Percentiles rank a stretch among this genome's conserved stretches.
Conservation (phyloP, 768 basidiomycete species). For the Leccinum boreale region DNA sequence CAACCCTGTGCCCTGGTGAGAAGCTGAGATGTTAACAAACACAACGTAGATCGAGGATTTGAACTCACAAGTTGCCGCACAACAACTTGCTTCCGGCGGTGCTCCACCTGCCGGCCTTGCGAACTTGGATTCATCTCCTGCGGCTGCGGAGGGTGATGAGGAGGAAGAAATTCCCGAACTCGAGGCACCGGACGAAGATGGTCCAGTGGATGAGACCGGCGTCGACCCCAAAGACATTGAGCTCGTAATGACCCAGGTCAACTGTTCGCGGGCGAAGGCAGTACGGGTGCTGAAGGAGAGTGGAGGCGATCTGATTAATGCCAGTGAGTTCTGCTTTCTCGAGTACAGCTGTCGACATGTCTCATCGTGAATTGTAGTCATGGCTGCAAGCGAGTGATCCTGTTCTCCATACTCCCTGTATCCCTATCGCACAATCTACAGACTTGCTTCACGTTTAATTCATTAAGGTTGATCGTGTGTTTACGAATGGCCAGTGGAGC, state of each 20-base stretch:
- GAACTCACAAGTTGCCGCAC: constrained; percentile 77
- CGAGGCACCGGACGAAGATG: constrained; percentile 80
- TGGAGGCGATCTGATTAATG: constrained; percentile 93
- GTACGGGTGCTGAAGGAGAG: constrained; percentile 87
- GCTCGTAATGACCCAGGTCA: constrained; percentile 86
- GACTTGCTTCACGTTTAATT: constrained; percentile 10
- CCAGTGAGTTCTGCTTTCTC: constrained; percentile 60
- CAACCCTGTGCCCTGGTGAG: constrained; percentile 11
- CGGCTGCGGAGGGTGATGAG: constrained; percentile 53
- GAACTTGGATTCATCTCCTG: constrained; percentile 49
- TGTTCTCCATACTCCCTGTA: constrained; percentile 32
- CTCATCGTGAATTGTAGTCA: constrained; percentile 51
- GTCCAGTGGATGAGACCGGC: constrained; percentile 78
- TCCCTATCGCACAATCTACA: constrained; percentile 25
- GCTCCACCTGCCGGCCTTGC: constrained; percentile 42
- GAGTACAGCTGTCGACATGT: neutral
- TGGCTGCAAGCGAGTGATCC: constrained; percentile 86
- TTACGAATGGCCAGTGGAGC: constrained; percentile 3
- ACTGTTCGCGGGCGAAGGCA: constrained; percentile 89
- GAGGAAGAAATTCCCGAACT: constrained; percentile 82
- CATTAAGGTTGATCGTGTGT: neutral
- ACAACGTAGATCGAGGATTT: constrained; percentile 74
- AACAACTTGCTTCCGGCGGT: constrained; percentile 63
- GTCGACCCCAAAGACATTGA: constrained; percentile 95
- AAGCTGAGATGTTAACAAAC: neutral